Percentiles rank a stretch among this genome's conserved stretches.
These are phyloP conservation scores for Antrodiella citrinella DNA, from an alignment of 768 basidiomycete species.

Conservation along the genomic window DNA sequence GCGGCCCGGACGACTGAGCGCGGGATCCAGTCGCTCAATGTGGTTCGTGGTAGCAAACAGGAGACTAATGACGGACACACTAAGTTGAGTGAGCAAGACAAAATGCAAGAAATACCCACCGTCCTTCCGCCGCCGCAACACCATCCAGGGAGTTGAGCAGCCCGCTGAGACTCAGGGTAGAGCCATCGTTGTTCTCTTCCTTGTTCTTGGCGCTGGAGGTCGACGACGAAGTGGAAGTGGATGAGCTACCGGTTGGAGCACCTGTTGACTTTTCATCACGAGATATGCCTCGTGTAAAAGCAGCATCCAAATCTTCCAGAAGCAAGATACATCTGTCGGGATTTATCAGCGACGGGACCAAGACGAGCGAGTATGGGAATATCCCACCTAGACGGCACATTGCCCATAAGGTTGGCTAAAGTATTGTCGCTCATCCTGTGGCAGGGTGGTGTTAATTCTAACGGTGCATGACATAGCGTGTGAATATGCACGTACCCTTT, in stretches of 20 bases:
- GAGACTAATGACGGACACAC: constrained; percentile 36
- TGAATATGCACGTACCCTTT: constrained; percentile 53
- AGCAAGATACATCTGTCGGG: constrained; percentile 74
- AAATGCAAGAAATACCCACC: constrained; percentile 39
- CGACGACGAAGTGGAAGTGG: constrained; percentile 28
- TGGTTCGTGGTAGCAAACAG: constrained; percentile 93
- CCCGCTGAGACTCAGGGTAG: constrained; percentile 79
- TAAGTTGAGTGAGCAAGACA: neutral
- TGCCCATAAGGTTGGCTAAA: constrained; percentile 78
- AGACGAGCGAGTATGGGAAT: constrained; percentile 8
- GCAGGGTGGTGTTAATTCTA: constrained; percentile 7
- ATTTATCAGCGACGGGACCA: constrained; percentile 6
- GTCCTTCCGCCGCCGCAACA: constrained; percentile 79
- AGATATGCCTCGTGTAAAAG: constrained; percentile 81
- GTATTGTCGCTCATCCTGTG: constrained; percentile 86
- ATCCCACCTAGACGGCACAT: constrained; percentile 71
- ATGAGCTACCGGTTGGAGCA: constrained; percentile 43
- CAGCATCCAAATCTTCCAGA: constrained; percentile 89
- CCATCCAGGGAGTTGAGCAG: constrained; percentile 82
- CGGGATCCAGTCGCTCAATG: constrained; percentile 86
- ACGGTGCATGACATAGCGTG: constrained; percentile 8
- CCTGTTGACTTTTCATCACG: constrained; percentile 79
- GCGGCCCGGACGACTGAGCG: constrained; percentile 79
- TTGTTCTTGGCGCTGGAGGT: constrained; percentile 20
- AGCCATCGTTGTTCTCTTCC: constrained; percentile 57